Evolutionary conservation across 495 filamentous ascomycete genomes (phyloP).

Genomic region (Parachaetomium inaequale): DNA sequence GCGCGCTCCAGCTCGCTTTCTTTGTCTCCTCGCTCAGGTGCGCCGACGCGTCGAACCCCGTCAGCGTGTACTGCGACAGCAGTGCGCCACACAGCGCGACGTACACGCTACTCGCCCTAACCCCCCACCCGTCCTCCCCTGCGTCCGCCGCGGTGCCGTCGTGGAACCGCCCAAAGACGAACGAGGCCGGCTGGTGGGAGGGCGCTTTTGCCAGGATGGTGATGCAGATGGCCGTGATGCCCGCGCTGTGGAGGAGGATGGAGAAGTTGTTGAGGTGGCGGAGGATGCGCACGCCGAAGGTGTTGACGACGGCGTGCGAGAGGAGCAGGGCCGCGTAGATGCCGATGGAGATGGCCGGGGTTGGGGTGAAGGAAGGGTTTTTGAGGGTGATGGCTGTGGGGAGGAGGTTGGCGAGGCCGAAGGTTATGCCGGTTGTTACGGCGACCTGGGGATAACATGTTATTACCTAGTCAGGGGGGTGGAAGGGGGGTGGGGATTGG

Average conservation of each 20-base stretch:
- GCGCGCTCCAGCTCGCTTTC: slow-evolving; percentile 57
- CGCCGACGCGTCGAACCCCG: slow-evolving; percentile 53
- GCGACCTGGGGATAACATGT: slow-evolving; percentile 39
- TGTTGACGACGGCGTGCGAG: slow-evolving; percentile 55
- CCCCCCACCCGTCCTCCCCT: slow-evolving; percentile 43
- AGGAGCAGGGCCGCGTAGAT: slow-evolving; percentile 60
- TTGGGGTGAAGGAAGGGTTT: slow-evolving; percentile 48
- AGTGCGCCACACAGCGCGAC: slow-evolving; percentile 53
- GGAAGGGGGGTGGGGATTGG: neutral
- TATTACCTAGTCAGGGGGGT: neutral
- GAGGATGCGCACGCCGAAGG: slow-evolving; percentile 56
- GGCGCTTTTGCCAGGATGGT: slow-evolving; percentile 61
- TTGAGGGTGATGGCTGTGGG: slow-evolving; percentile 57
- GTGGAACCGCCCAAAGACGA: slow-evolving; percentile 57
- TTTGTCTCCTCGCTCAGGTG: slow-evolving; percentile 59
- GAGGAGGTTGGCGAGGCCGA: slow-evolving; percentile 60
- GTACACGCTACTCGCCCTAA: slow-evolving; percentile 40
- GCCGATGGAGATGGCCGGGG: slow-evolving; percentile 52
- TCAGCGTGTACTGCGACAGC: slow-evolving; percentile 54
- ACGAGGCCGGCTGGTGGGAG: slow-evolving; percentile 55
- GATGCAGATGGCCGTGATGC: slow-evolving; percentile 54
- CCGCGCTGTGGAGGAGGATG: slow-evolving; percentile 57
- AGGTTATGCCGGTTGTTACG: slow-evolving; percentile 65
- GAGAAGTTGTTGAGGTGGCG: slow-evolving; percentile 60
- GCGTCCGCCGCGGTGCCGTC: slow-evolving; percentile 52